These are phyloP conservation scores for Pseudocercospora cruenta DNA, from an alignment of 2,329 filamentous ascomycete species.

Conservation along the genomic window DNA sequence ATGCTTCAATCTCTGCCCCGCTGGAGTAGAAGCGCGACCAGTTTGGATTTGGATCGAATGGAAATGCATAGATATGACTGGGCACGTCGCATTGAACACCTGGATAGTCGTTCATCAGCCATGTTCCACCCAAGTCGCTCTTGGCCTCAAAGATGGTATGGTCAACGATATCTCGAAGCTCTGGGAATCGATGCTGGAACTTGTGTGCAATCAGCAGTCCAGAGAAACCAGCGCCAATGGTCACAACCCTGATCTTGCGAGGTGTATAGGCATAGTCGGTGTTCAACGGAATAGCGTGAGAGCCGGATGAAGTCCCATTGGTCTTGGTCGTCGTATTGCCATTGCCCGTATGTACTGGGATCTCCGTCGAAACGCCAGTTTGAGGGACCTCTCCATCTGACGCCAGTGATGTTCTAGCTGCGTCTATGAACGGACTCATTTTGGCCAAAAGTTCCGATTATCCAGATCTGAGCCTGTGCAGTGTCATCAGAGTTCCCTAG, in stretches of 20 bases:
- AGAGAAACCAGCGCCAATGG: constrained; percentile 18
- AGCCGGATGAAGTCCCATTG: neutral
- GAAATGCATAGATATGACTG: constrained; percentile 12
- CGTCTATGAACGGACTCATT: constrained; percentile 1
- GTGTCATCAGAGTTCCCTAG: neutral
- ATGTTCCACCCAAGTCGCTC: constrained; percentile 15
- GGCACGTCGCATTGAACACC: constrained; percentile 17
- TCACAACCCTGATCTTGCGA: constrained; percentile 7
- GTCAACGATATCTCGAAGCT: neutral
- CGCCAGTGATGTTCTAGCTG: neutral
- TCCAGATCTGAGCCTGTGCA: neutral
- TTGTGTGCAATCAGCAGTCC: constrained; percentile 13
- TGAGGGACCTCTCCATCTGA: neutral
- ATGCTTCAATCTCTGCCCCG: constrained; percentile 45
- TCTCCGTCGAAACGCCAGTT: neutral
- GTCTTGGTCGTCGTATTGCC: neutral
- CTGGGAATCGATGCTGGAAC: constrained; percentile 8
- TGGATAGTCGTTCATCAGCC: constrained; percentile 9
- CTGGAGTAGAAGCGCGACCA: constrained; percentile 41
- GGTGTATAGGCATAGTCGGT: constrained; percentile 5
- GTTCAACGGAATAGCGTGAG: constrained; percentile 4
- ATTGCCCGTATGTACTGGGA: neutral
- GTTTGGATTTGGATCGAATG: constrained; percentile 19
- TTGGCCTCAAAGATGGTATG: constrained; percentile 9
- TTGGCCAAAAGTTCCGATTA: neutral